Evolutionary conservation across 495 filamentous ascomycete species (phyloP), one percentile per base, ranked within the genome.

Genomic region (Aspergillus baeticus): DNA sequence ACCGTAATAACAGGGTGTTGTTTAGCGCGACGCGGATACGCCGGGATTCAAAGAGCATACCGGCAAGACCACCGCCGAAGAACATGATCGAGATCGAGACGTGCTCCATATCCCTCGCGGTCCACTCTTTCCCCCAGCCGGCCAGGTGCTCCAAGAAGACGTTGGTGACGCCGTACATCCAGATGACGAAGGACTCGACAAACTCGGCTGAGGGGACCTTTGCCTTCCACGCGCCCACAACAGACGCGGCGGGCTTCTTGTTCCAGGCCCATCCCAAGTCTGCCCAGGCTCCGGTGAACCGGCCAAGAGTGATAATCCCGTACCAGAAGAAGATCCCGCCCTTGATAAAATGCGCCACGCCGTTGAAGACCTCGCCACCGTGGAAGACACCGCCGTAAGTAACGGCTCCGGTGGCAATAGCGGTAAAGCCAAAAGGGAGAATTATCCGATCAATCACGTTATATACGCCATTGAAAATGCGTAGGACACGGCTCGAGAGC

Each of bases 261-360:
- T 98, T 97, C 94, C 94, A 98, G 1, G 91, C 88, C 94, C 94
- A 98, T 55, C 94, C 94, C 48, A 93, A 81, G 44, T 96, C 90
- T 38, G 88, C 85, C 73, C 94, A 98, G 73, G 87, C 86, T 15
- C 94, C 94, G 60, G 92, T 83, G 85, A 89, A 96, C 15, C 94
- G 89, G 13, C 91, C 91, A 15, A 98, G 82, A 0, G 91, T 94
- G 23, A 98, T 70, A 10, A 96, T 66, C n/a, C 94, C 94, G 55
- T 96, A 91, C 87, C 91, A 91, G 71, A 97, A 90, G 74, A 98
- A 98, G 54, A 98, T 89, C 14, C 91, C 90, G 50, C 93, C 94
- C 67, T 98, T 98, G 68, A 97, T 89, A 70, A 89, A 95, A 70
- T 98, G 94, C 31, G 94, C 93, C 34, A 96, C 77, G 6, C 92